phyloP scores from a whole-genome alignment of 495 filamentous ascomycete genomes.

The Penicillium argentinense region DNA sequence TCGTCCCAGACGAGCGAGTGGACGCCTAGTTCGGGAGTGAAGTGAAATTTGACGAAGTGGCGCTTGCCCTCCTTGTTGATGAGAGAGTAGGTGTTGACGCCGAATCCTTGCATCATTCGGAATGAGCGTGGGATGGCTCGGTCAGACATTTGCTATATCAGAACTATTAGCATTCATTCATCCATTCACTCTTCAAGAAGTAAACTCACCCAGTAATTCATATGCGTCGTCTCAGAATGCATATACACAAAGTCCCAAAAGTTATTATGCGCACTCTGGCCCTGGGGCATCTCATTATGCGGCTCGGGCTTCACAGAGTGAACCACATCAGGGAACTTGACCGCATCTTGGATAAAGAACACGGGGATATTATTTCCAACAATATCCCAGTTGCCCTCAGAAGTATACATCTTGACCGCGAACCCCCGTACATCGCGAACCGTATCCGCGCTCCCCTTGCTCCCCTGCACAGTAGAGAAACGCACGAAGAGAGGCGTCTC shows the following conservation, averaged over 20 bases:
- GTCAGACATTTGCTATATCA: conserved; percentile 65
- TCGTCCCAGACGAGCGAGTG: conserved; percentile 90
- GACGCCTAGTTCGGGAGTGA: conserved; percentile 73
- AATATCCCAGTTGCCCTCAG: conserved; percentile 62
- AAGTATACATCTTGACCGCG: conserved; percentile 71
- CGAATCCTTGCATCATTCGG: conserved; percentile 91
- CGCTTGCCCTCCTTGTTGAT: conserved; percentile 70
- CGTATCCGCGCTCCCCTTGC: conserved; percentile 74
- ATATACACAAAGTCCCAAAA: conserved; percentile 57
- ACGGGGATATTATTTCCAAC: conserved; percentile 76
- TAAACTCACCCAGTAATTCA: conserved; percentile 77
- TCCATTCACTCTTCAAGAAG: too few relatives aligned
- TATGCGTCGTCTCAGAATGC: conserved; percentile 75
- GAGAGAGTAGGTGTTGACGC: conserved; percentile 80
- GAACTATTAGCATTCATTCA: background rate
- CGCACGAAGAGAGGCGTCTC: conserved; percentile 78
- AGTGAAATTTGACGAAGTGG: conserved; percentile 82
- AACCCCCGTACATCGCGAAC: conserved; percentile 83
- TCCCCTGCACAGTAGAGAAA: conserved; percentile 82
- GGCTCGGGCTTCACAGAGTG: conserved; percentile 83
- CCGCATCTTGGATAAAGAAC: conserved; percentile 75
- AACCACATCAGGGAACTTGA: conserved; percentile 70
- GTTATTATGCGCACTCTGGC: conserved; percentile 62
- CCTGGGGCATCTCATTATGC: conserved; percentile 69
- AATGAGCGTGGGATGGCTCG: conserved; percentile 76